These are phyloP conservation scores for Suillus placidus DNA, from an alignment of 768 basidiomycete species.

Conservation along the genomic window DNA sequence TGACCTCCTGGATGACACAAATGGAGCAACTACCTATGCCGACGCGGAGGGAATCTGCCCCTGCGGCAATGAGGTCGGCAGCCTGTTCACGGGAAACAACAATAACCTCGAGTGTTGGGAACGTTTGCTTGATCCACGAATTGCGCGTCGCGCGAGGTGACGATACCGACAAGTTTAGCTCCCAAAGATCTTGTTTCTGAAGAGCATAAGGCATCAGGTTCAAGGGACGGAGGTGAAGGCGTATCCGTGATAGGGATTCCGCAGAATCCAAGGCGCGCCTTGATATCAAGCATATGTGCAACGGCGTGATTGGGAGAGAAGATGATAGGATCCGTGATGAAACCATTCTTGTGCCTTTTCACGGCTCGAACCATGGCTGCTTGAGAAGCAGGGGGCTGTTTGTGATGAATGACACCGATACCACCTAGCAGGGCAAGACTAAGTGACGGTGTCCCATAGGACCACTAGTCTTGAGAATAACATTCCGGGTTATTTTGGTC, in stretches of 20 bases:
- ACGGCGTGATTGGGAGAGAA: constrained; percentile 77
- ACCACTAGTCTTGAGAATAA: constrained; percentile 89
- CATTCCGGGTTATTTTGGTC: constrained; percentile 87
- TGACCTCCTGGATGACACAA: constrained; percentile 99
- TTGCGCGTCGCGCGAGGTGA: constrained; percentile 94
- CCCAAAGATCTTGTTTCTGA: constrained; percentile 85
- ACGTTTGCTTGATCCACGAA: constrained; percentile 94
- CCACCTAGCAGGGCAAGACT: constrained; percentile 93
- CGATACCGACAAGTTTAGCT: constrained; percentile 93
- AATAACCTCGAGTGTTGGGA: constrained; percentile 87
- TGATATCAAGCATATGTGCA: constrained; percentile 91
- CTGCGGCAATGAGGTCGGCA: constrained; percentile 88
- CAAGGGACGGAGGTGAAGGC: constrained; percentile 66
- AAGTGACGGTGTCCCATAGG: constrained; percentile 99
- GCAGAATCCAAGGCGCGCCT: constrained; percentile 88
- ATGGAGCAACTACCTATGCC: constrained; percentile 99
- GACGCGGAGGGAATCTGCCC: constrained; percentile 90
- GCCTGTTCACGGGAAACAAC: constrained; percentile 98
- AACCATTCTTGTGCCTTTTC: constrained; percentile 98
- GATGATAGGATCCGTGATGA: constrained; percentile 93
- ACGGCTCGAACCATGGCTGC: constrained; percentile 97
- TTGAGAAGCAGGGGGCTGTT: constrained; percentile 80
- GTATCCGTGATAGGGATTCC: constrained; percentile 96
- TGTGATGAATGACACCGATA: constrained; percentile 98
- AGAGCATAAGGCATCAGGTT: constrained; percentile 12